Percentiles rank a stretch among this genome's conserved stretches.
These are phyloP conservation scores for Hymenoscyphus fructigenus DNA, from an alignment of 2,329 filamentous ascomycete species.

Conservation along the genomic window DNA sequence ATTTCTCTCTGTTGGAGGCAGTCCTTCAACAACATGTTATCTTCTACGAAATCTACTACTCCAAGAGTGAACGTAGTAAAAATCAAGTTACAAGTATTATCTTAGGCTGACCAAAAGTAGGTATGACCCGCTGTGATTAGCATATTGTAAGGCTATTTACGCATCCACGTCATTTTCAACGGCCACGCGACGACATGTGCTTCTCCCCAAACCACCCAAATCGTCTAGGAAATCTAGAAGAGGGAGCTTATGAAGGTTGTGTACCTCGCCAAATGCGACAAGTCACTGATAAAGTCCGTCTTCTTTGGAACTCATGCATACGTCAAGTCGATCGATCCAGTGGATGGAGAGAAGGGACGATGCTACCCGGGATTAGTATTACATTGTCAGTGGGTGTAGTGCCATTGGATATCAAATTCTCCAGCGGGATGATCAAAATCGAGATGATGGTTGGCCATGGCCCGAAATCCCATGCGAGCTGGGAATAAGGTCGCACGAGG, in stretches of 20 bases:
- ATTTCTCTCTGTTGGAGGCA: background rate
- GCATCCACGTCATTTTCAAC: background rate
- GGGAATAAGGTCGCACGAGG: no score
- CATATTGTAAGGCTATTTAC: background rate
- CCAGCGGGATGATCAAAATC: background rate
- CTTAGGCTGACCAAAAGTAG: background rate
- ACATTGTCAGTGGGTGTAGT: background rate
- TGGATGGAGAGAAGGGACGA: background rate
- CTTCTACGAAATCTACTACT: background rate
- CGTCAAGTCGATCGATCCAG: slow-evolving; percentile 13
- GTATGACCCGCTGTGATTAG: background rate
- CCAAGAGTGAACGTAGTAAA: background rate
- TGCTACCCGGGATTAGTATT: background rate
- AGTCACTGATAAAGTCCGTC: slow-evolving; percentile 24
- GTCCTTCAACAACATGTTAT: background rate
- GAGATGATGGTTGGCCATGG: no score
- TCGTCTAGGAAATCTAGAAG: background rate
- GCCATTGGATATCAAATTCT: background rate
- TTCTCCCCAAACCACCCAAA: background rate
- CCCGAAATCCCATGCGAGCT: no score
- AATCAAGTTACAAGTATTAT: background rate
- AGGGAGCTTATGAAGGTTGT: background rate
- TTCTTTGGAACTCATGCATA: slow-evolving; percentile 24
- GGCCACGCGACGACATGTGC: slow-evolving; percentile 7
- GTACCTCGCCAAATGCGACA: slow-evolving; percentile 17